Conservation (phyloP, 106 monocot species). For the Hemerocallis citrina region DNA sequence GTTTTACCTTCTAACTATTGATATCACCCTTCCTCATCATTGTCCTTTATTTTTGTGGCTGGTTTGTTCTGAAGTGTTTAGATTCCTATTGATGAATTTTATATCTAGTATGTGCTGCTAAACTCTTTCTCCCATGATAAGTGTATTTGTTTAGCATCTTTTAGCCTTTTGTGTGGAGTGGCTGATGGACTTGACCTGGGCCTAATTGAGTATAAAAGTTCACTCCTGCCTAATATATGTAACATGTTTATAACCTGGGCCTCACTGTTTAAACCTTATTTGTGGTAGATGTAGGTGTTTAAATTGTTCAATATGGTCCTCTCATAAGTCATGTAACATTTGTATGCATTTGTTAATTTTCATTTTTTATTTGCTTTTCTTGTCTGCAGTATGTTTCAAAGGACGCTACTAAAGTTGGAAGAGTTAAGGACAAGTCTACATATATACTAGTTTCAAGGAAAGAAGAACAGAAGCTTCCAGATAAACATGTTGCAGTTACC, state of each 20-base stretch:
- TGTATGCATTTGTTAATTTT: not conserved
- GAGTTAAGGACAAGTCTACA: slow-evolving; percentile 55
- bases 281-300: not conserved
- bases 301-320: not conserved
- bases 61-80: too few relatives aligned
- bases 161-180: not conserved
- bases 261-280: too few relatives aligned
- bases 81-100: too few relatives aligned
- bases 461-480: slow-evolving; percentile 22
- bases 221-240: too few relatives aligned
- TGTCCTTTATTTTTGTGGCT: too few relatives aligned
- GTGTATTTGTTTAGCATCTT: not conserved
- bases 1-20: too few relatives aligned
- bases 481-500: slow-evolving; percentile 2
- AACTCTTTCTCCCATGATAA: not conserved
- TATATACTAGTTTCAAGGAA: slow-evolving; percentile 47
- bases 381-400: slow-evolving; percentile 60
- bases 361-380: too few relatives aligned
- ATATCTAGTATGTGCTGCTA: too few relatives aligned
- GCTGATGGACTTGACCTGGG: not conserved
- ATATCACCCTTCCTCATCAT: too few relatives aligned
- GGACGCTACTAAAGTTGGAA: slow-evolving; percentile 33
- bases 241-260: too few relatives aligned
- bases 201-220: too few relatives aligned
- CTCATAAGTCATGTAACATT: not conserved